These are phyloP conservation scores for Meripilus lineatus DNA, from an alignment of 1,284 basidiomycete species.

Conservation along the genomic window DNA sequence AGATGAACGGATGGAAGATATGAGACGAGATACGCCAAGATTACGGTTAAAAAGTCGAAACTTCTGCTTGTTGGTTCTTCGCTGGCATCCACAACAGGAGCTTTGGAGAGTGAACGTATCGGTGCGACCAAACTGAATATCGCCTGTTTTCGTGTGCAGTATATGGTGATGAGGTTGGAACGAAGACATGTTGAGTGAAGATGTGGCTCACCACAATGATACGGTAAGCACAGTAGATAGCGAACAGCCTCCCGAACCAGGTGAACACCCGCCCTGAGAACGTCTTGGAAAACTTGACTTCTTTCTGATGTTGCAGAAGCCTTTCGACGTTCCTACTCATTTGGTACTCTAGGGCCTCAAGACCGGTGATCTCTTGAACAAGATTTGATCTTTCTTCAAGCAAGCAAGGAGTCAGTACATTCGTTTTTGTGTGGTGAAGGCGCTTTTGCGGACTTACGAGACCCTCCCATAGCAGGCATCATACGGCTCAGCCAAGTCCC, in stretches of 20 bases:
- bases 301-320: conserved; percentile 44
- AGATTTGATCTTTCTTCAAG: conserved; percentile 16
- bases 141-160: conserved; percentile 36
- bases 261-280: conserved; percentile 48
- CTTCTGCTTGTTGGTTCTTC: conserved; percentile 37
- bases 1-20: conserved; percentile 35
- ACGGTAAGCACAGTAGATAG: conserved; percentile 64
- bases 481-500: conserved; percentile 45
- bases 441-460: conserved; percentile 29
- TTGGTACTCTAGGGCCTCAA: conserved; percentile 63
- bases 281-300: conserved; percentile 48
- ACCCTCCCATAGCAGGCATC: conserved; percentile 41
- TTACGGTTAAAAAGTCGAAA: conserved; percentile 56
- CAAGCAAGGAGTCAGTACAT: conserved; percentile 3
- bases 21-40: conserved; percentile 48
- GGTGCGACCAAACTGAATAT: conserved; percentile 52
- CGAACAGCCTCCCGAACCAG: conserved; percentile 49
- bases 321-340: conserved; percentile 56
- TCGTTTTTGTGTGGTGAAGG: not conserved
- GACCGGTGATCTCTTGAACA: conserved; percentile 53
- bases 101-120: conserved; percentile 24
- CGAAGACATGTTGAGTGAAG: conserved; percentile 1
- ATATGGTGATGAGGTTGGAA: conserved; percentile 1
- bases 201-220: conserved; percentile 52
- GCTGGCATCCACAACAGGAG: conserved; percentile 18